Conservation (phyloP, 2,329 filamentous ascomycete genomes). For the Hypomyces perniciosus region DNA sequence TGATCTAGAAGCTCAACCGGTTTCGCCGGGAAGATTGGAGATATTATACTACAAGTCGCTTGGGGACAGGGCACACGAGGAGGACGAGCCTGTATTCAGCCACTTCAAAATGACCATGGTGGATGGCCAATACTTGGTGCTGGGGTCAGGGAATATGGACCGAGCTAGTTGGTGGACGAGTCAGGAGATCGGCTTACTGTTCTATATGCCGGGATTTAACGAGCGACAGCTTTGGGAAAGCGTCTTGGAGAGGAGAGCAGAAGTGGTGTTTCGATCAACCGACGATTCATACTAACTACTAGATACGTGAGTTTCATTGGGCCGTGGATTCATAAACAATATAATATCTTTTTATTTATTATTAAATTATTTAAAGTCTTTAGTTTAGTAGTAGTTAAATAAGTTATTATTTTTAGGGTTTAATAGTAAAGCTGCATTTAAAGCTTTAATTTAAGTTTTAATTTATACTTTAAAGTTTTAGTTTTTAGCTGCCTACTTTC, state of each 20-base stretch:
- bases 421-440: no score
- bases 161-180: slow-evolving; percentile 82
- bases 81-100: slow-evolving; percentile 60
- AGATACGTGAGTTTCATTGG: background rate
- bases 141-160: slow-evolving; percentile 81
- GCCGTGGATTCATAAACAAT: background rate
- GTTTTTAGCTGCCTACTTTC: no score
- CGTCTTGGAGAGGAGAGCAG: slow-evolving; percentile 31
- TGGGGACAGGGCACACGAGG: slow-evolving; percentile 21
- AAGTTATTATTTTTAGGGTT: no score
- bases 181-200: slow-evolving; percentile 69
- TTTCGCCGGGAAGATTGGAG: slow-evolving; percentile 42
- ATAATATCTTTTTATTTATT: background rate
- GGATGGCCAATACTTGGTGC: slow-evolving; percentile 59
- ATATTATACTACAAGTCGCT: slow-evolving; percentile 53
- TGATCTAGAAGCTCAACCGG: slow-evolving; percentile 38
- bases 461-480: no score
- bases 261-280: slow-evolving; percentile 26
- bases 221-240: slow-evolving; percentile 34
- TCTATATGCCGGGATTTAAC: slow-evolving; percentile 38
- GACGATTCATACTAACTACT: background rate
- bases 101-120: slow-evolving; percentile 75
- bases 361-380: no score
- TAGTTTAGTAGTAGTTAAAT: no score
- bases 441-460: no score